Evolutionary conservation across 768 basidiomycete genomes (phyloP).

Genomic region (Zangia roseola): DNA sequence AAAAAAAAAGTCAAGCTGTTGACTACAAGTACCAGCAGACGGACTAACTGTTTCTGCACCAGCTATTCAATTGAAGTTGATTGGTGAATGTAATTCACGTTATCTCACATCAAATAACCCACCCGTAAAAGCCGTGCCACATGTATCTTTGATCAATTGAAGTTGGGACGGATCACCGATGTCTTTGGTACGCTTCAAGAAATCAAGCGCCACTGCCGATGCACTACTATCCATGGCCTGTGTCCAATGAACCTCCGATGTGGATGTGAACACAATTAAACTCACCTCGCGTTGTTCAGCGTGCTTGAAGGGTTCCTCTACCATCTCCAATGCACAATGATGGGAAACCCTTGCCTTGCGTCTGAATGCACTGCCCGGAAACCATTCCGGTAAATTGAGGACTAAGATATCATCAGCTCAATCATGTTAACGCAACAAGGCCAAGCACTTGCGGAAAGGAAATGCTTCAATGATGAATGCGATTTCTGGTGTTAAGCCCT

Average conservation of each 20-base stretch:
- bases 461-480: too few species aligned
- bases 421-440: too few species aligned
- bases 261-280: background rate
- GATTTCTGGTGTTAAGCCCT: too few species aligned
- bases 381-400: slow-evolving; percentile 24
- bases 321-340: slow-evolving; percentile 8
- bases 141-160: slow-evolving; percentile 9
- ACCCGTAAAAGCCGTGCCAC: slow-evolving; percentile 18
- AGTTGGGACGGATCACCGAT: slow-evolving; percentile 9
- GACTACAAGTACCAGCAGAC: background rate
- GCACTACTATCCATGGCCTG: slow-evolving; percentile 11
- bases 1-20: background rate
- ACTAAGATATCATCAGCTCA: slow-evolving; percentile 8
- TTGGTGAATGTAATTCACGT: background rate
- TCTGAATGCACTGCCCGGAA: slow-evolving; percentile 28
- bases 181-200: background rate
- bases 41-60: slow-evolving; percentile 19
- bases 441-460: too few species aligned
- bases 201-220: slow-evolving; percentile 14
- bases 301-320: slow-evolving; percentile 16
- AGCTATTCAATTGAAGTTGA: slow-evolving; percentile 7
- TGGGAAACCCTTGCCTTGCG: slow-evolving; percentile 13
- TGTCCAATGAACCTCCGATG: background rate
- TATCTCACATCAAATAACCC: background rate
- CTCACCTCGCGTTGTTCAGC: slow-evolving; percentile 12